Evolutionary conservation across 306 rosid genomes (phyloP).

Genomic region (Quercus dentata): DNA sequence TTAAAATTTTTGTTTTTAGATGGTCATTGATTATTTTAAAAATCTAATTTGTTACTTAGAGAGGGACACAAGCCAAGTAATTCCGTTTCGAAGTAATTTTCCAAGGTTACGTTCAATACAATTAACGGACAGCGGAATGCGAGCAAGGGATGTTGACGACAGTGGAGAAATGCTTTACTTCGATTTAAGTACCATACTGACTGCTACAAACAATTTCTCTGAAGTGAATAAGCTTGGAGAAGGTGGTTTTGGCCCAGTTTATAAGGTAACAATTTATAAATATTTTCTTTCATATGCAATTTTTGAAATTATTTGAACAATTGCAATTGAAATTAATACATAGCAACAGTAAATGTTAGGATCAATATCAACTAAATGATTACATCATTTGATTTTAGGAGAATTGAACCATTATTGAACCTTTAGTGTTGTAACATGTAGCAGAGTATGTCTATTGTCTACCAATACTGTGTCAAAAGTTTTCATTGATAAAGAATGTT

Average conservation of each 20-base stretch:
- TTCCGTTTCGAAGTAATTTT: not conserved
- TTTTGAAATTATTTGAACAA: not conserved
- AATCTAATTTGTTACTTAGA: not conserved
- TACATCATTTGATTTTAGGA: not conserved
- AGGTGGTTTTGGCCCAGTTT: constrained; percentile 36
- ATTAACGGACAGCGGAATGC: not conserved
- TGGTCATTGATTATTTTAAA: not conserved
- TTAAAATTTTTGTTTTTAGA: not conserved
- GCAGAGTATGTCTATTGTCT: constrained; percentile 14
- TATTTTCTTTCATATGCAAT: too few relatives aligned
- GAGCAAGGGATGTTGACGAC: not conserved
- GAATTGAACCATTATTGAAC: constrained; percentile 19
- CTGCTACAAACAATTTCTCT: constrained; percentile 21
- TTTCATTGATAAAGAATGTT: not conserved
- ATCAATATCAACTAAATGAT: not conserved
- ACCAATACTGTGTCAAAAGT: not conserved
- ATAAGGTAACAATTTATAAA: constrained; percentile 9
- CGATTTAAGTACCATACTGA: not conserved
- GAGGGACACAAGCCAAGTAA: not conserved
- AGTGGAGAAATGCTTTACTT: constrained; percentile 17
- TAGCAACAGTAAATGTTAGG: not conserved
- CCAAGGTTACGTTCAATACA: not conserved
- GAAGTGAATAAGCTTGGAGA: constrained; percentile 23
- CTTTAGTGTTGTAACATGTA: too few relatives aligned
- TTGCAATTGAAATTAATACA: not conserved